Percentiles rank a stretch among this genome's conserved stretches.
Evolutionary conservation across 1,284 basidiomycete genomes (phyloP).

Genomic region (Microbotryum saponariae): DNA sequence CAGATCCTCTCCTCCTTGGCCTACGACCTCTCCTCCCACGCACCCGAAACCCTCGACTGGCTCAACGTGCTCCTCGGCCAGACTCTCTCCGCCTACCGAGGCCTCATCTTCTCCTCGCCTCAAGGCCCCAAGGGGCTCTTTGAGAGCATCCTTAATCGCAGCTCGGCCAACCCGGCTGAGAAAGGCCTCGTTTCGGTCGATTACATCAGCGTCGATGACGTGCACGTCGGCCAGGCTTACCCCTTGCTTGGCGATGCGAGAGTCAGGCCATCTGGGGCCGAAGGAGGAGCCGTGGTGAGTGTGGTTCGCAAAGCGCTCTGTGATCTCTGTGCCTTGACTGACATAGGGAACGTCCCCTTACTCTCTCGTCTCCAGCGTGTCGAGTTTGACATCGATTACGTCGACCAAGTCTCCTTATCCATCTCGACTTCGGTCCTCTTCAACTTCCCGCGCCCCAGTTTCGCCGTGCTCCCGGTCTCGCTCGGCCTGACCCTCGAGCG

Average conservation of each 20-base stretch:
- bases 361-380: slow-evolving; percentile 40
- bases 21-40: slow-evolving; percentile 50
- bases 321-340: not conserved
- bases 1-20: slow-evolving; percentile 45
- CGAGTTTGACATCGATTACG: slow-evolving; percentile 52
- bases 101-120: slow-evolving; percentile 25
- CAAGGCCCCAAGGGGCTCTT: slow-evolving; percentile 31
- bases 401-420: slow-evolving; percentile 48
- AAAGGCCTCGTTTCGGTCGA: slow-evolving; percentile 28
- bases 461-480: slow-evolving; percentile 51
- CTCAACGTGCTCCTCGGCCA: slow-evolving; percentile 52
- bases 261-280: slow-evolving; percentile 49
- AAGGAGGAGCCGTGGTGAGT: slow-evolving; percentile 46
- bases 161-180: slow-evolving; percentile 12
- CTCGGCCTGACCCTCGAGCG: slow-evolving; percentile 49
- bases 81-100: slow-evolving; percentile 42
- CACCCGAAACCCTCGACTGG: slow-evolving; percentile 50
- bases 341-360: not conserved
- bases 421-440: slow-evolving; percentile 51
- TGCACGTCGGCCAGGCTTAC: slow-evolving; percentile 48
- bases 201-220: slow-evolving; percentile 47
- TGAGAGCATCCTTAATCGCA: slow-evolving; percentile 32
- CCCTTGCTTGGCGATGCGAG: slow-evolving; percentile 44
- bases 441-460: slow-evolving; percentile 51
- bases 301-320: no score